Base-by-base conservation (phyloP, 2,329 filamentous ascomycete genomes). In the Cryphonectria naterciae region DNA sequence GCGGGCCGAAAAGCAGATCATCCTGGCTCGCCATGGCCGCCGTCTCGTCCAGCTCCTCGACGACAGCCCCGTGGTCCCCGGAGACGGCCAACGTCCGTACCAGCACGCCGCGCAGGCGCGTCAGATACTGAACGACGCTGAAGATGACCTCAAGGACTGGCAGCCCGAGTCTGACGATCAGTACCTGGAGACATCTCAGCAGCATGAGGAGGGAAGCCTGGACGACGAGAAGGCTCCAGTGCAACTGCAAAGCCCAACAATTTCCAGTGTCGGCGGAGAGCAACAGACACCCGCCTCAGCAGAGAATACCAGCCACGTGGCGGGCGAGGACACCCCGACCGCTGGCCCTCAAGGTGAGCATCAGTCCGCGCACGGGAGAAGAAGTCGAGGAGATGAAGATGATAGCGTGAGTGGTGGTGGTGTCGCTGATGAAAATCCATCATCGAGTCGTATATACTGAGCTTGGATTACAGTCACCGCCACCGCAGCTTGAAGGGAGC, bases 1-100 rank as follows among this genome's bases (percentile, higher is more conserved):
- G 85, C 92, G 95, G 43, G 94, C 94, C 35, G 96, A 98, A 85
- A 98, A 98, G 84, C 96, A 99, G 80, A 93, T 95, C 77, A 93
- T 99, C 72, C 88, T 99, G 22, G 95, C 96, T 70, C 93, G 93
- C 77, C 95, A 98, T 79, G 95, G 94, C 28, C 92, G 94, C 68
- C 91, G 94, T 60, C 88, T 99, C 49, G 81, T 99, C 69, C 90
- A 92, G 75, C 88, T 97, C 54, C 88, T 99, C 15, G 96, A 99
- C 77, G 95, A 98, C 79, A 91, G 91, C 0, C 94, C 96, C 0
- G 89, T 98, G 41, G 92, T 97, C 0, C 95, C 95, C 1, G 96
- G 96, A 64, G 94, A 98, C 79, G 81, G 86, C 22, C 90, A 92
- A 66, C 85, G 87, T n/a, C 81, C 86, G 0, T 98, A 96, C 78